Percentiles rank a stretch among this genome's conserved stretches.
Evolutionary conservation across 2,329 filamentous ascomycete genomes (phyloP).

Genomic region (Pseudogymnoascus sp.): DNA sequence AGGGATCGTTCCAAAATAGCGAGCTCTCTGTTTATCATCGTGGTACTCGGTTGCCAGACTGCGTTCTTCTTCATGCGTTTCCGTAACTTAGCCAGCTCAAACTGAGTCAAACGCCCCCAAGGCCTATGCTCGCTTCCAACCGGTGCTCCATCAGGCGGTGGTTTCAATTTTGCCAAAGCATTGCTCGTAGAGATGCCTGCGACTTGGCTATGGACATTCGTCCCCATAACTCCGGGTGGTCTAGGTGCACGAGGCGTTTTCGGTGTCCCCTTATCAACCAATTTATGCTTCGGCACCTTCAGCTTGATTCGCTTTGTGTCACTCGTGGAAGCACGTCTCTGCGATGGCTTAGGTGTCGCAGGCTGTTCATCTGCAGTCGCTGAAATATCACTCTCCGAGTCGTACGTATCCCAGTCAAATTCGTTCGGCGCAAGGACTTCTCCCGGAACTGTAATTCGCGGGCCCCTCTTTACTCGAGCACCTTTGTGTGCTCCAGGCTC

Average conservation of each 20-base stretch:
- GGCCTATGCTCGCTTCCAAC: slow-evolving; percentile 50
- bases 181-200: slow-evolving; percentile 31
- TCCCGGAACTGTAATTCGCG: slow-evolving; percentile 55
- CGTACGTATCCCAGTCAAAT: slow-evolving; percentile 51
- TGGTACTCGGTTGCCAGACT: slow-evolving; percentile 74
- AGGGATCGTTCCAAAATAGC: slow-evolving; percentile 60
- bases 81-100: slow-evolving; percentile 58
- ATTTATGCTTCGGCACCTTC: slow-evolving; percentile 17
- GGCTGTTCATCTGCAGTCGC: slow-evolving; percentile 28
- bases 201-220: slow-evolving; percentile 28
- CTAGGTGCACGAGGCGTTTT: slow-evolving; percentile 24
- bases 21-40: slow-evolving; percentile 75
- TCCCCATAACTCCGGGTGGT: slow-evolving; percentile 27
- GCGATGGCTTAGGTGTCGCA: slow-evolving; percentile 19
- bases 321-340: slow-evolving; percentile 13
- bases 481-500: slow-evolving; percentile 21
- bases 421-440: slow-evolving; percentile 59
- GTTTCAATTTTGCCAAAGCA: slow-evolving; percentile 35
- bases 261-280: slow-evolving; percentile 8
- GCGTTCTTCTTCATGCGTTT: slow-evolving; percentile 92
- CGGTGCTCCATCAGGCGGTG: slow-evolving; percentile 51
- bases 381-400: slow-evolving; percentile 23
- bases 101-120: slow-evolving; percentile 57
- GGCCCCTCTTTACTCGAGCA: slow-evolving; percentile 31
- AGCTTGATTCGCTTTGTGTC: slow-evolving; percentile 13